Evolutionary conservation across 2,329 filamentous ascomycete genomes (phyloP).

Genomic region (Diaporthe australafricana): DNA sequence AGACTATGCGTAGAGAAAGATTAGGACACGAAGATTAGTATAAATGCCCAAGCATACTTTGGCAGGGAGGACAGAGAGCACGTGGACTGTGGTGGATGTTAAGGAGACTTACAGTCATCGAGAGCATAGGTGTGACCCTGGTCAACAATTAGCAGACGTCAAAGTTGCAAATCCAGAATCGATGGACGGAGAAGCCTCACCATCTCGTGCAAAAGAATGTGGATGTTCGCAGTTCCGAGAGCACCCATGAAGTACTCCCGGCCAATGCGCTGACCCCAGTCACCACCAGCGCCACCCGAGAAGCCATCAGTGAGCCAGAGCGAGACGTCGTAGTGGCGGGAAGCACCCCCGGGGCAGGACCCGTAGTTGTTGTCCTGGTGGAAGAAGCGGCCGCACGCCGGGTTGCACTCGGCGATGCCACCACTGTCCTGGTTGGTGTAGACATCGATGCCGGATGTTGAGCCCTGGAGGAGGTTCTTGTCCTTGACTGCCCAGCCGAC

Average conservation of each 20-base stretch:
- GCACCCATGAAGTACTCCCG: conserved; percentile 56
- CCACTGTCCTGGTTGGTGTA: conserved; percentile 54
- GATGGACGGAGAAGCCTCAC: background rate
- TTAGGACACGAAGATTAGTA: background rate
- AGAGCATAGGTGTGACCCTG: conserved; percentile 14
- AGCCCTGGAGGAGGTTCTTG: conserved; percentile 20
- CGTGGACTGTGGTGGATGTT: background rate
- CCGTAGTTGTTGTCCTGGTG: conserved; percentile 56
- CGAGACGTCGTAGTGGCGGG: conserved; percentile 56
- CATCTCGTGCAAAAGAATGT: conserved; percentile 47
- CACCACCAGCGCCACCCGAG: conserved; percentile 56
- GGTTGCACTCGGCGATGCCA: conserved; percentile 55
- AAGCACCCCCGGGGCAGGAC: conserved; percentile 51
- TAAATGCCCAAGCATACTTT: background rate
- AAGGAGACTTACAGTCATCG: conserved; percentile 1
- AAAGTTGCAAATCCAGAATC: background rate
- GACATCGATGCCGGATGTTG: conserved; percentile 48
- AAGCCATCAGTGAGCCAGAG: conserved; percentile 62
- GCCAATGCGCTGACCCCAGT: conserved; percentile 60
- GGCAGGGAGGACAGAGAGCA: background rate
- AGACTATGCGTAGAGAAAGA: background rate
- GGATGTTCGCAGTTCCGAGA: conserved; percentile 51
- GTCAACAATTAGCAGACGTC: background rate
- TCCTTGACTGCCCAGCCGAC: conserved; percentile 5
- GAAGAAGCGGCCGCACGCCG: conserved; percentile 57